Conservation (phyloP, 2,329 filamentous ascomycete genomes). For the Parascedosporium putredinis region DNA sequence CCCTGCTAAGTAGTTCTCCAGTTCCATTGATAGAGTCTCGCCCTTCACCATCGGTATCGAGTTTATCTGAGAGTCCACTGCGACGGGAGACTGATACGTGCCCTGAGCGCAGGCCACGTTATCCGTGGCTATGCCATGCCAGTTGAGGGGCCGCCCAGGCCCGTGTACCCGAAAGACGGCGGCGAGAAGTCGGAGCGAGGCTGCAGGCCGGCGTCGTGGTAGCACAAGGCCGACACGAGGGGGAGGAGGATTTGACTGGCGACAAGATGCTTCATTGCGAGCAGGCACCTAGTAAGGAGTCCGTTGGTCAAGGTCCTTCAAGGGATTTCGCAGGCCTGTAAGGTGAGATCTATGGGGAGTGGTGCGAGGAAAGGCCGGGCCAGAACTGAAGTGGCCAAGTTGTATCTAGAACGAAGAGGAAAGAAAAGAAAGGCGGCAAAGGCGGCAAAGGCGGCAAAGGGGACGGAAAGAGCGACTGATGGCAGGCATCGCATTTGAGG, state of each 20-base stretch:
- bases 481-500: too few relatives aligned
- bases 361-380: too few relatives aligned
- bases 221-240: conserved; percentile 1
- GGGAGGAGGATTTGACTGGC: neutral
- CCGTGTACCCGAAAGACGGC: conserved; percentile 6
- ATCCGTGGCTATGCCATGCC: conserved; percentile 32
- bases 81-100: conserved; percentile 44
- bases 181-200: neutral
- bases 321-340: too few relatives aligned
- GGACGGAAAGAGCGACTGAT: too few relatives aligned
- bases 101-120: conserved; percentile 39
- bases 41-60: conserved; percentile 20
- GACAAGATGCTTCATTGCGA: neutral
- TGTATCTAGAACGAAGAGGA: too few relatives aligned
- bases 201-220: neutral
- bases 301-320: too few relatives aligned
- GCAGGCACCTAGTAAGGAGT: too few relatives aligned
- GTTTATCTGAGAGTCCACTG: conserved; percentile 24
- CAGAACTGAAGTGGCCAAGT: too few relatives aligned
- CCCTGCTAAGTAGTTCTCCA: conserved; percentile 24
- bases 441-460: too few relatives aligned
- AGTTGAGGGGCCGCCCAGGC: conserved; percentile 36
- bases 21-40: conserved; percentile 20
- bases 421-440: too few relatives aligned
- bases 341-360: too few relatives aligned